Conservation (phyloP, 495 filamentous ascomycete genomes). For the Penicillium roqueforti region DNA sequence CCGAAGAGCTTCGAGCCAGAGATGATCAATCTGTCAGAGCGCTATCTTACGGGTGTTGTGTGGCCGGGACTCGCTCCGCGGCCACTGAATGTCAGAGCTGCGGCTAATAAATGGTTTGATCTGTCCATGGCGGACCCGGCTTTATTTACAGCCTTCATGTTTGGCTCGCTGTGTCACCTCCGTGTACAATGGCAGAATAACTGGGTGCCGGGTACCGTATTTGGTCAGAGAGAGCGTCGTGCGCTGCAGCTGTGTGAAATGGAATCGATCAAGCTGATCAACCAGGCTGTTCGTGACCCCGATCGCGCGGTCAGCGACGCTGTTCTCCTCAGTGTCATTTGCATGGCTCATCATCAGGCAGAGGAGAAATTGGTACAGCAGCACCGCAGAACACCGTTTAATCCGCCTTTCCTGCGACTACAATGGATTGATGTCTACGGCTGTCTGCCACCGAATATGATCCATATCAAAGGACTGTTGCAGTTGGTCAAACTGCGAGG, state of each 20-base stretch:
- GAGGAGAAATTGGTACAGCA: slow-evolving; percentile 12
- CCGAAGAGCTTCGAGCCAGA: slow-evolving; percentile 21
- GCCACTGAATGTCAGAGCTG: not conserved
- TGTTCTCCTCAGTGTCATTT: slow-evolving; percentile 38
- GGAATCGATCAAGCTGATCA: slow-evolving; percentile 38
- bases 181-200: slow-evolving; percentile 35
- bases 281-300: slow-evolving; percentile 29
- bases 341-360: slow-evolving; percentile 40
- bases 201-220: slow-evolving; percentile 20
- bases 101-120: slow-evolving; percentile 30
- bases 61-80: slow-evolving; percentile 38
- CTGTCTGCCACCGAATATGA: slow-evolving; percentile 33
- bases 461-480: slow-evolving; percentile 36
- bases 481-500: slow-evolving; percentile 37
- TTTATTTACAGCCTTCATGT: slow-evolving; percentile 38
- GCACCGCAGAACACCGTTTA: slow-evolving; percentile 28
- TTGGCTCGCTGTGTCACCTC: slow-evolving; percentile 39
- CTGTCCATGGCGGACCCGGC: slow-evolving; percentile 34
- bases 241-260: slow-evolving; percentile 32
- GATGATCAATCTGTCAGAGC: slow-evolving; percentile 21
- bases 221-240: slow-evolving; percentile 25
- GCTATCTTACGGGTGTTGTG: slow-evolving; percentile 28
- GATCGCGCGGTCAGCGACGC: slow-evolving; percentile 33
- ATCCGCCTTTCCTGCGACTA: slow-evolving; percentile 35
- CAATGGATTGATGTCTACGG: slow-evolving; percentile 45